These are phyloP conservation scores for Capsicum rhomboideum DNA, from an alignment of 257 asterid species.

Conservation along the genomic window DNA sequence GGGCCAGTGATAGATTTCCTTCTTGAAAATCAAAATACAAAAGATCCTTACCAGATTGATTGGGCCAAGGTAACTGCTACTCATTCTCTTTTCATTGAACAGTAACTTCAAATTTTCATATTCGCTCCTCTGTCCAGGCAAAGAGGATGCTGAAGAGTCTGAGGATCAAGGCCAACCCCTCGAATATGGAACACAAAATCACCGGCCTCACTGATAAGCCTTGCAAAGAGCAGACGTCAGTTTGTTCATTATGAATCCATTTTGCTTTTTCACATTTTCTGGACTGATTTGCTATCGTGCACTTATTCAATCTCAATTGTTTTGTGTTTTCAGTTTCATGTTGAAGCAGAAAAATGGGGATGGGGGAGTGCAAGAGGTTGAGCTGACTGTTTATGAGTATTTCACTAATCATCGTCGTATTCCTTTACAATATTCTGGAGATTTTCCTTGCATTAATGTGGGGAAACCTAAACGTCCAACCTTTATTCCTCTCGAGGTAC, in stretches of 20 bases:
- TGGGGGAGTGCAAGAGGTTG: conserved; percentile 18
- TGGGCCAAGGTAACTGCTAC: conserved; percentile 46
- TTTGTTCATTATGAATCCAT: neutral
- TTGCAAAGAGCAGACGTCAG: conserved; percentile 54
- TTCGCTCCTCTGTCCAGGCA: conserved; percentile 34
- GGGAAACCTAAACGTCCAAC: conserved; percentile 61
- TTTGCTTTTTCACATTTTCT: neutral
- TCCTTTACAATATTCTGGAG: conserved; percentile 27
- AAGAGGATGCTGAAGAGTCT: conserved; percentile 53
- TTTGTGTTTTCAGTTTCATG: conserved; percentile 29
- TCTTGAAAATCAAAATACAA: conserved; percentile 35
- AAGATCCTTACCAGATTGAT: conserved; percentile 30
- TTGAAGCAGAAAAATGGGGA: conserved; percentile 30
- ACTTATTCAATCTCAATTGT: neutral
- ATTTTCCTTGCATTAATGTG: conserved; percentile 54
- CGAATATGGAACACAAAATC: conserved; percentile 47
- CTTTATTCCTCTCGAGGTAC: conserved; percentile 64
- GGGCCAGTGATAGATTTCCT: conserved; percentile 65
- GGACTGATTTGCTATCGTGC: neutral
- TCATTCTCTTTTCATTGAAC: conserved; percentile 10
- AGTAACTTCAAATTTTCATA: neutral
- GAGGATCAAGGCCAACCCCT: conserved; percentile 25
- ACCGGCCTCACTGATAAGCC: conserved; percentile 46
- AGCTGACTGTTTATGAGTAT: conserved; percentile 49
- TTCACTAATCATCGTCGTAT: conserved; percentile 29